phyloP scores from a whole-genome alignment of 2,329 filamentous ascomycete genomes.

The Ophiostoma ips region DNA sequence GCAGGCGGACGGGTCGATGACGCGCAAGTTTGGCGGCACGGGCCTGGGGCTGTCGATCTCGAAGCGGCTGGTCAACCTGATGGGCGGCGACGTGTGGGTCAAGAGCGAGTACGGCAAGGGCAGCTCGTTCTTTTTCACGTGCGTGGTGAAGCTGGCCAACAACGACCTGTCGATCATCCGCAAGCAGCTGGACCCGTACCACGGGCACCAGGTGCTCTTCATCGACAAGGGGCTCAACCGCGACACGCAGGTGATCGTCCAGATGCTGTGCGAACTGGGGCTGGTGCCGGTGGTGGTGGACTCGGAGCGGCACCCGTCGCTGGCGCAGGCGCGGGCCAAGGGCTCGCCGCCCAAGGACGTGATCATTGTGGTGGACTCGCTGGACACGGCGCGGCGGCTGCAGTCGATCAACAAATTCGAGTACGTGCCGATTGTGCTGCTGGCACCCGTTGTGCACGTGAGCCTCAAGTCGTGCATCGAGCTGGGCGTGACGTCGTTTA shows the following conservation, averaged over 20 bases:
- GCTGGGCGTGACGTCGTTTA: constrained; percentile 94
- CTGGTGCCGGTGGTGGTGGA: constrained; percentile 75
- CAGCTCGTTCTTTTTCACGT: constrained; percentile 94
- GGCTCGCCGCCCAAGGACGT: constrained; percentile 71
- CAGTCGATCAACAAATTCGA: constrained; percentile 90
- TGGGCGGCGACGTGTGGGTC: constrained; percentile 95
- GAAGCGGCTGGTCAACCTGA: constrained; percentile 84
- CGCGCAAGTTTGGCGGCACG: constrained; percentile 87
- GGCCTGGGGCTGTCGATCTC: constrained; percentile 91
- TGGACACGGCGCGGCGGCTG: constrained; percentile 74
- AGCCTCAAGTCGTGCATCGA: constrained; percentile 88
- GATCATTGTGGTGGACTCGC: constrained; percentile 90
- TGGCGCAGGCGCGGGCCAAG: constrained; percentile 36
- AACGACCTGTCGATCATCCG: constrained; percentile 65
- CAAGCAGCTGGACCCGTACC: constrained; percentile 79
- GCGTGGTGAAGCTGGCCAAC: constrained; percentile 71
- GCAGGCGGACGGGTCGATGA: constrained; percentile 94
- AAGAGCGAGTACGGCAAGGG: constrained; percentile 83
- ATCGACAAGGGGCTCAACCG: constrained; percentile 81
- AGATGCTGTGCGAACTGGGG: constrained; percentile 65
- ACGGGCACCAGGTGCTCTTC: constrained; percentile 82
- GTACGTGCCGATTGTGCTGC: constrained; percentile 87
- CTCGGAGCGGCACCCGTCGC: constrained; percentile 52
- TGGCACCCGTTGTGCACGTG: constrained; percentile 80
- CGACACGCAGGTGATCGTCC: constrained; percentile 59